A percentile compares a stretch with the other conserved stretches of the same genome.
phyloP scores from a whole-genome alignment of 495 filamentous ascomycete species.

The Schizothecium vesticola region DNA sequence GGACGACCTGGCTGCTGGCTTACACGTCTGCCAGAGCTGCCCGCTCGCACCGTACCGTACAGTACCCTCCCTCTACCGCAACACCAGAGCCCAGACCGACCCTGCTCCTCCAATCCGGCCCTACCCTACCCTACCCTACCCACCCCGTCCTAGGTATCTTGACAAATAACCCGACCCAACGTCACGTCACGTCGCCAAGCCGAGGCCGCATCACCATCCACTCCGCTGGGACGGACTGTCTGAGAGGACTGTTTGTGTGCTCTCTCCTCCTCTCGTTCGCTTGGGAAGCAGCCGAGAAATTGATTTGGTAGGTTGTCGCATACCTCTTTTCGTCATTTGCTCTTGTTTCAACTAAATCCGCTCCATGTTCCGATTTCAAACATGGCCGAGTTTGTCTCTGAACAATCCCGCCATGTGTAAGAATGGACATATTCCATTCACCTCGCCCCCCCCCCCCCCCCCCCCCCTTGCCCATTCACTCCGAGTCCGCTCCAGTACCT shows the following conservation, averaged over 20 bases:
- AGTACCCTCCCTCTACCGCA: background rate
- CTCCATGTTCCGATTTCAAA: constrained; percentile 6
- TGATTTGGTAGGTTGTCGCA: background rate
- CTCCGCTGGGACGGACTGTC: background rate
- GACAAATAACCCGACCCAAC: background rate
- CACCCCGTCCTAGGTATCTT: background rate
- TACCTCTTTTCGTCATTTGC: background rate
- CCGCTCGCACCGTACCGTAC: background rate
- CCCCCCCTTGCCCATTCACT: background rate
- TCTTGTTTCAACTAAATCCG: constrained; percentile 10
- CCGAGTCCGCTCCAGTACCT: background rate
- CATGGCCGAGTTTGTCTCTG: constrained; percentile 2
- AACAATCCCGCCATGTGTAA: background rate
- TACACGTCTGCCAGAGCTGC: background rate
- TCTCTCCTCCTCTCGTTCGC: background rate
- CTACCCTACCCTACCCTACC: background rate
- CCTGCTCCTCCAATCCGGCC: background rate
- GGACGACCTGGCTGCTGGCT: background rate
- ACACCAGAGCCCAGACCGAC: background rate
- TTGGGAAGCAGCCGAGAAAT: background rate
- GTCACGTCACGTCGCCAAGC: background rate
- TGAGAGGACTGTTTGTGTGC: background rate
- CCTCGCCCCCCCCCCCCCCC: background rate
- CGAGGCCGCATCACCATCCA: background rate
- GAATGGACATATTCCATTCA: background rate